Conservation (phyloP, 2,329 filamentous ascomycete species). For the Fusarium lateritium region DNA sequence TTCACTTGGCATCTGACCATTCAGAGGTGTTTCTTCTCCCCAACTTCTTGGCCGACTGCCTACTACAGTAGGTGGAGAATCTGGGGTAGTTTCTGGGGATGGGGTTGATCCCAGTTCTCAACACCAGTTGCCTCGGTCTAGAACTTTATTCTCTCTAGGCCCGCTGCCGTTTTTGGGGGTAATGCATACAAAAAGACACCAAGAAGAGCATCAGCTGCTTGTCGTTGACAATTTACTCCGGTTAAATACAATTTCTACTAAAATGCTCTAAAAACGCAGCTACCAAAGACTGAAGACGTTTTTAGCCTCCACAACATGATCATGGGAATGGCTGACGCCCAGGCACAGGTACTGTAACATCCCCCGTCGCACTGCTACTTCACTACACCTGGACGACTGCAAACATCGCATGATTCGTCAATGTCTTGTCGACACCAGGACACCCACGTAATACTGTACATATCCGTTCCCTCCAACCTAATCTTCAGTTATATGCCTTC, state of each 20-base stretch:
- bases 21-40: constrained; percentile 29
- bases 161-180: background rate
- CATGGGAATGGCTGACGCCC: background rate
- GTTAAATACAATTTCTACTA: constrained; percentile 11
- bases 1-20: constrained; percentile 21
- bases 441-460: background rate
- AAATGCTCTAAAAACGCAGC: background rate
- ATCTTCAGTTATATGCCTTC: constrained; percentile 23
- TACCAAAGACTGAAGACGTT: background rate
- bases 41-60: constrained; percentile 19
- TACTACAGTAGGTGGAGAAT: constrained; percentile 36
- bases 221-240: constrained; percentile 3
- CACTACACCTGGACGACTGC: constrained; percentile 4
- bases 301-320: constrained; percentile 4
- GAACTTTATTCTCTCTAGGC: constrained; percentile 11
- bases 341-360: constrained; percentile 4
- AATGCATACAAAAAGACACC: background rate
- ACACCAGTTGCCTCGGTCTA: constrained; percentile 8
- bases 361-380: constrained; percentile 1
- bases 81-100: constrained; percentile 43
- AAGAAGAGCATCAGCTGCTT: background rate
- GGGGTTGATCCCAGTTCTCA: constrained; percentile 9
- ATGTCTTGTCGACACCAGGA: background rate
- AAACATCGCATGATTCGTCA: constrained; percentile 17
- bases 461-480: constrained; percentile 5